These are phyloP conservation scores for Saccharomycopsis javanensis DNA, from an alignment of 805 yeast species.

Conservation along the genomic window DNA sequence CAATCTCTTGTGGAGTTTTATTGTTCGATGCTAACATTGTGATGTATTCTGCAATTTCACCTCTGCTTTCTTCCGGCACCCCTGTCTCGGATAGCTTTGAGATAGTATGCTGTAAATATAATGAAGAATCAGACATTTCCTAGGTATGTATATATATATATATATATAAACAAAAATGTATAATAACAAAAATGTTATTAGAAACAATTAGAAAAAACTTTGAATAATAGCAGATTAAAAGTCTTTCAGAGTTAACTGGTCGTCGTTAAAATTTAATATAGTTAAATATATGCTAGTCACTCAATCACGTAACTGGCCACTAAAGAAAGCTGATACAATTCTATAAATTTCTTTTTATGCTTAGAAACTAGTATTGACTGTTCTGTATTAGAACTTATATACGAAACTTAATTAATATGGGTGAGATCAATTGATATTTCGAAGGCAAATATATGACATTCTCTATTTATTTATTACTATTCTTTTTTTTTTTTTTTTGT, in stretches of 20 bases:
- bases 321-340: too few species aligned
- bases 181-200: background rate
- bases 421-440: background rate
- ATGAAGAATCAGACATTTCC: conserved; percentile 1
- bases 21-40: conserved; percentile 62
- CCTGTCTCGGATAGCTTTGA: conserved; percentile 8
- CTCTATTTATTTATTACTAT: background rate
- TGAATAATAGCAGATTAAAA: too few species aligned
- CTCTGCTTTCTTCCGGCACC: conserved; percentile 19
- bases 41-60: conserved; percentile 64
- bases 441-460: too few species aligned
- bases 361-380: too few species aligned
- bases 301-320: too few species aligned
- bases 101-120: conserved; percentile 3
- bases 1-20: conserved; percentile 50
- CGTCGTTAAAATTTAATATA: too few species aligned
- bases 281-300: too few species aligned
- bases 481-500: background rate
- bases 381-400: too few species aligned
- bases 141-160: background rate
- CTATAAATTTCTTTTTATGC: too few species aligned
- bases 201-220: too few species aligned
- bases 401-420: background rate
- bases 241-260: too few species aligned
- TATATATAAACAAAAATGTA: too few species aligned